Evolutionary conservation across 257 asterid species (phyloP).

Genomic region (Jacaranda copaia): DNA sequence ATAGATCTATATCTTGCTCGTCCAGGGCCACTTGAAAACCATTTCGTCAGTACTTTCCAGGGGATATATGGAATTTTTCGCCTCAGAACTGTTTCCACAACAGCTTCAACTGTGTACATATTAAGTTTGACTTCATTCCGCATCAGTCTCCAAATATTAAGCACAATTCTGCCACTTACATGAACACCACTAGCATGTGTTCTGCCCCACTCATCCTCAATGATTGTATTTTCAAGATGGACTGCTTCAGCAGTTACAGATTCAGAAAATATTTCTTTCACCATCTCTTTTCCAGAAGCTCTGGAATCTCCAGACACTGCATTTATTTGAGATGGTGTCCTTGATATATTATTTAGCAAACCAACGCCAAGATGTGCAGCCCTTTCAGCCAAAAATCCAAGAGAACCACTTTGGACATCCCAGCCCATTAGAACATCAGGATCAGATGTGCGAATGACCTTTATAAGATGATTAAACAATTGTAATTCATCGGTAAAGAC

Average conservation of each 20-base stretch:
- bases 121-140: conserved; percentile 88
- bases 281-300: conserved; percentile 48
- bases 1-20: conserved; percentile 80
- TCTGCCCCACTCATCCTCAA: conserved; percentile 99
- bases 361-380: conserved; percentile 86
- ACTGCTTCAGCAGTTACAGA: conserved; percentile 50
- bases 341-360: conserved; percentile 78
- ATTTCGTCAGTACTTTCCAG: conserved; percentile 69
- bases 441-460: conserved; percentile 62
- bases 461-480: conserved; percentile 63
- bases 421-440: conserved; percentile 95
- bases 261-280: conserved; percentile 52
- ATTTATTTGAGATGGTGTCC: conserved; percentile 62
- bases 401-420: conserved; percentile 96
- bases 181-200: conserved; percentile 97
- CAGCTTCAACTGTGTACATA: conserved; percentile 85
- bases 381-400: conserved; percentile 97
- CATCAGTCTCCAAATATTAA: conserved; percentile 94
- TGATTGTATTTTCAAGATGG: conserved; percentile 57
- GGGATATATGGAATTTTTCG: conserved; percentile 79
- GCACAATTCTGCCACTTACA: conserved; percentile 95
- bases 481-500: conserved; percentile 68
- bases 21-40: conserved; percentile 95
- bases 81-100: conserved; percentile 88
- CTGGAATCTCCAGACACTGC: conserved; percentile 49